Evolutionary conservation across 345 rosid species (phyloP).

Genomic region (Garcia nutans): DNA sequence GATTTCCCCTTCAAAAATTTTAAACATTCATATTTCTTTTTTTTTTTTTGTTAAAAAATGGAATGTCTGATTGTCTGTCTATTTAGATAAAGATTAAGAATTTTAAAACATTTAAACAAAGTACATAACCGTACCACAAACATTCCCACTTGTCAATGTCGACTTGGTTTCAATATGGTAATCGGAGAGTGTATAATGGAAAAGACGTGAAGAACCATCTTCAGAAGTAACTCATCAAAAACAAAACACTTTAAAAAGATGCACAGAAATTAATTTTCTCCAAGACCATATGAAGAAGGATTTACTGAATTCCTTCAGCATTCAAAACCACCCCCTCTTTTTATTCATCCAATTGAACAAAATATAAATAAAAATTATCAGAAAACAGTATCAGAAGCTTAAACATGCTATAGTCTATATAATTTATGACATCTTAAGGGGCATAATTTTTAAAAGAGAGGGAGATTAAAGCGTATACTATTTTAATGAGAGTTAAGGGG

Average conservation of each 20-base stretch:
- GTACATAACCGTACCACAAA: slow-evolving; percentile 33
- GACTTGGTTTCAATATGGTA: background rate
- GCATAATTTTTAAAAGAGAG: no score
- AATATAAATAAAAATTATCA: no score
- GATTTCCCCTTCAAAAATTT: background rate
- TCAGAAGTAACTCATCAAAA: slow-evolving; percentile 26
- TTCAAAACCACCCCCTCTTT: no score
- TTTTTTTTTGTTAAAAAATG: background rate
- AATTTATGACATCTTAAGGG: background rate
- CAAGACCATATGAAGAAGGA: no score
- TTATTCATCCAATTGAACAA: no score
- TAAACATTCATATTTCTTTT: background rate
- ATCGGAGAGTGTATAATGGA: background rate
- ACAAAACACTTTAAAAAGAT: no score
- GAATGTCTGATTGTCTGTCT: no score
- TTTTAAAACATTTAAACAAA: slow-evolving; percentile 8
- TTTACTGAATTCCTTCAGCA: no score
- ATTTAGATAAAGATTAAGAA: no score
- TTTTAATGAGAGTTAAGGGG: background rate
- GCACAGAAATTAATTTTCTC: no score
- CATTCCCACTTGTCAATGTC: background rate
- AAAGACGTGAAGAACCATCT: background rate
- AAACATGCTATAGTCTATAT: no score
- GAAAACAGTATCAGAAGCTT: background rate
- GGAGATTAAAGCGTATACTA: background rate